Percentiles rank a stretch among this genome's conserved stretches.
Evolutionary conservation across 1,284 basidiomycete genomes (phyloP).

Genomic region (Cryptococcus deneoformans): DNA sequence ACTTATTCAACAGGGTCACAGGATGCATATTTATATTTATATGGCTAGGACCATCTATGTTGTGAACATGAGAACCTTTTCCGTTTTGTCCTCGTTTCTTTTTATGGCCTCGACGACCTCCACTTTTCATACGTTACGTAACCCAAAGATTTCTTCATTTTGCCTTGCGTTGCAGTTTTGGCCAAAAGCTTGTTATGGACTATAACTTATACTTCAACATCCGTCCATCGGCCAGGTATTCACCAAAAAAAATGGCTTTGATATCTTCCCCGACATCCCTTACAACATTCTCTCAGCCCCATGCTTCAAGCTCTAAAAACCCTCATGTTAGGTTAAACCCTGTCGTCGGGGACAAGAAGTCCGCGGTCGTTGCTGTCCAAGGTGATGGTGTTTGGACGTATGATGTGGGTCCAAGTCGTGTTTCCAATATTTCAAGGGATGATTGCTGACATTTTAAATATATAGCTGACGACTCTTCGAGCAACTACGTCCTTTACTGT

Average conservation of each 20-base stretch:
- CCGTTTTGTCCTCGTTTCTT: no score
- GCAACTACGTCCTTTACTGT: conserved; percentile 47
- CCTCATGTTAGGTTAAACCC: conserved; percentile 39
- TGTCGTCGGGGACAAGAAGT: conserved; percentile 33
- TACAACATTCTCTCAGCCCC: conserved; percentile 37
- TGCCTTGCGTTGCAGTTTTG: neutral
- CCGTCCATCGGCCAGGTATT: neutral
- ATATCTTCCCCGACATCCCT: conserved; percentile 41
- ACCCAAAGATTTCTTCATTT: conserved; percentile 13
- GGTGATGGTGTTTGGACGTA: conserved; percentile 51
- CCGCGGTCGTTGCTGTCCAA: conserved; percentile 46
- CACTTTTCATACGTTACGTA: conserved; percentile 9
- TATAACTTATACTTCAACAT: neutral
- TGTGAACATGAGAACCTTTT: no score
- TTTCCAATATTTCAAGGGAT: neutral
- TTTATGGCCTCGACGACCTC: neutral
- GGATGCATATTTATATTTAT: no score
- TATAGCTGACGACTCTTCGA: conserved; percentile 41
- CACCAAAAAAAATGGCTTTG: conserved; percentile 23
- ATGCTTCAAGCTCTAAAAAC: conserved; percentile 40
- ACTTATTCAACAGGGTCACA: no score
- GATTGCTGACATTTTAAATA: neutral
- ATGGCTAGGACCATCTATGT: no score
- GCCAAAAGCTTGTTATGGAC: no score
- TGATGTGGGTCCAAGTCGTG: conserved; percentile 35